These are phyloP conservation scores for Omphalotus olearius DNA, from an alignment of 1,284 basidiomycete species.

Conservation along the genomic window DNA sequence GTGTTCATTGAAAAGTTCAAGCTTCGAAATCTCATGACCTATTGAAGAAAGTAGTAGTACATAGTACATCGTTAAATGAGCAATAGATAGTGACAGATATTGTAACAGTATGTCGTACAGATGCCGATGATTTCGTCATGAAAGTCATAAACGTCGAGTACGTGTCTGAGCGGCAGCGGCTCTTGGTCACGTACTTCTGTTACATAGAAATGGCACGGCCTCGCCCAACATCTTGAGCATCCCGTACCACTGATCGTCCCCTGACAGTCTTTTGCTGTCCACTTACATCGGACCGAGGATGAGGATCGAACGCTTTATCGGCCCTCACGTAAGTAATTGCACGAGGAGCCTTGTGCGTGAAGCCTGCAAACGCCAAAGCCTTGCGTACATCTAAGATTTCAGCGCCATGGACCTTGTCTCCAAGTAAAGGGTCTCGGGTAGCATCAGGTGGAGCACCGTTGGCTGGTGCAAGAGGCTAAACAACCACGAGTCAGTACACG, in stretches of 20 bases:
- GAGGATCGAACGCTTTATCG: conserved; percentile 60
- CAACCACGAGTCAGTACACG: conserved; percentile 24
- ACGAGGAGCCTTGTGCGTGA: conserved; percentile 84
- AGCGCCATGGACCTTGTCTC: conserved; percentile 79
- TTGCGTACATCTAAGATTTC: conserved; percentile 89
- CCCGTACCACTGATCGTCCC: conserved; percentile 58
- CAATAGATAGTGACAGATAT: neutral
- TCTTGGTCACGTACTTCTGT: conserved; percentile 13
- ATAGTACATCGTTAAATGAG: neutral
- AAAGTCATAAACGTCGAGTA: conserved; percentile 6
- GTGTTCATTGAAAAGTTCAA: neutral
- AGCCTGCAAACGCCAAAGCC: conserved; percentile 84
- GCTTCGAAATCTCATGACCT: too few species aligned
- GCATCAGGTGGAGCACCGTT: conserved; percentile 81
- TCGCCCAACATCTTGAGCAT: conserved; percentile 52
- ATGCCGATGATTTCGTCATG: neutral
- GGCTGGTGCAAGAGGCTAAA: conserved; percentile 83
- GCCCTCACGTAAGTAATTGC: conserved; percentile 69
- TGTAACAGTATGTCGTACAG: neutral
- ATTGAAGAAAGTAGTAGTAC: too few species aligned
- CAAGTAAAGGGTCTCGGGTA: conserved; percentile 84
- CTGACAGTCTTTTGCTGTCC: conserved; percentile 38
- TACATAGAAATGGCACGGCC: conserved; percentile 79
- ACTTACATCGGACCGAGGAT: conserved; percentile 43
- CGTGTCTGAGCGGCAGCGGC: neutral